Base-by-base conservation (phyloP, 169 alveolate species). In the Plasmodium knowlesi region DNA sequence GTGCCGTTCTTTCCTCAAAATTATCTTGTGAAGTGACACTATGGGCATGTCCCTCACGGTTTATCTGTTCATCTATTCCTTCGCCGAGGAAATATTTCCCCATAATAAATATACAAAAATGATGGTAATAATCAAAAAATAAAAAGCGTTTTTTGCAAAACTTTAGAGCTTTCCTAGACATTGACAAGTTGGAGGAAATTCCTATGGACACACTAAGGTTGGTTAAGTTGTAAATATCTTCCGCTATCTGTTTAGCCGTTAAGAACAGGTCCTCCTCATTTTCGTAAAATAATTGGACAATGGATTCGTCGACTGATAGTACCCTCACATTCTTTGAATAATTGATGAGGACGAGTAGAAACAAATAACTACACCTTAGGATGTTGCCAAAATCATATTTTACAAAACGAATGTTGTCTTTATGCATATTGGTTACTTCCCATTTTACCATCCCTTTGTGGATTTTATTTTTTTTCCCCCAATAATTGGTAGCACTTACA, bases 131-230 rank as follows among this genome's bases (percentile, higher is more conserved):
- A 78, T 88, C 94, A 54, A 88, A 78, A 88, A 88, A 88, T 34
- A 88, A n/a, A 88, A 76, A 88, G 39, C 94, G 86, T 43, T 88
- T 88, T 78, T 88, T 88, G 43, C 94, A 88, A 88, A 76, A 88
- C 30, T 76, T 78, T 54, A 88, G 19, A n/a, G 94, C 94, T 22
- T 88, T 67, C 43, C 57, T 88, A 10, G 94, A 67, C 50, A 79
- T 19, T 3, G 19, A 25, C 57, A 88, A 78, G 30, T 78, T 41
- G 78, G 39, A 32, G 1, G 94, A 88, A 70, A 88, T 88, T 43
- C 94, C 94, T 41, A 88, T 88, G 32, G 94, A 78, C 16, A 88
- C 84, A 61, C 32, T 53, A n/a, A 88, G 82, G 28, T 79, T 88
- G 9, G 94, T 88, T 30, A 88, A n/a, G 19, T 19, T 76, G 67